Evolutionary conservation across 352 stramenopile genomes (phyloP), one percentile per base, ranked within the genome.

Genomic region (Globisporangium canariense): DNA sequence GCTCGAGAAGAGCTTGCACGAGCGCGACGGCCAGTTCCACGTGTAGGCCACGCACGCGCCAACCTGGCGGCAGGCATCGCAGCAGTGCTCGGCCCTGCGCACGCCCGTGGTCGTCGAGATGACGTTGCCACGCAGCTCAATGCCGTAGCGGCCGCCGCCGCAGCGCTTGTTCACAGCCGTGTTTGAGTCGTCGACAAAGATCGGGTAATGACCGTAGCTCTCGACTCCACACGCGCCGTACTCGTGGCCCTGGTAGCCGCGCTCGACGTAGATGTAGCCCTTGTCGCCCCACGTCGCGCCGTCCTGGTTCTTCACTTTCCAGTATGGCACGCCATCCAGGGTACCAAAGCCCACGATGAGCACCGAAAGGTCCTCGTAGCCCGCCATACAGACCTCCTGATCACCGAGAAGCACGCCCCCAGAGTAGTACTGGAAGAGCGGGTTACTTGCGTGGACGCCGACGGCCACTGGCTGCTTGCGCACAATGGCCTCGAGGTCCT

Each of bases 241-340:
- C 32, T 41, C 32, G 11, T 41, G 36, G 9, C 52, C 52, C 32
- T 41, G 32, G 10, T 46, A 58, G 8, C 58, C 65, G 18, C 71
- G 71, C 20, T 70, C 58, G 20, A 78, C 46, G 59, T 74, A 70
- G 20, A 65, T 67, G 62, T 69, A 83, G 8, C 76, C 76, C 20
- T 73, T 36, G 36, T 78, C 65, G 45, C 76, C 74, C 76, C 76
- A 83, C 8, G 14, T 34, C 8, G n/a, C 49, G 5, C 75, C 71
- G 58, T 58, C 79, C n/a, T 65, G 71, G 68, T 81, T 84, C 60
- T 83, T 83, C 40, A 81, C 43, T 54, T 80, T 83, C 57, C 62
- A 75, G 62, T 66, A 71, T 1, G 55, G 50, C 18, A 69, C 34
- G 9, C 69, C 65, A 18, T 76, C 55, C 28, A 50, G 60, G 18